These are phyloP conservation scores for Picea glauca DNA, from an alignment of 75 land plant species.

Conservation along the genomic window DNA sequence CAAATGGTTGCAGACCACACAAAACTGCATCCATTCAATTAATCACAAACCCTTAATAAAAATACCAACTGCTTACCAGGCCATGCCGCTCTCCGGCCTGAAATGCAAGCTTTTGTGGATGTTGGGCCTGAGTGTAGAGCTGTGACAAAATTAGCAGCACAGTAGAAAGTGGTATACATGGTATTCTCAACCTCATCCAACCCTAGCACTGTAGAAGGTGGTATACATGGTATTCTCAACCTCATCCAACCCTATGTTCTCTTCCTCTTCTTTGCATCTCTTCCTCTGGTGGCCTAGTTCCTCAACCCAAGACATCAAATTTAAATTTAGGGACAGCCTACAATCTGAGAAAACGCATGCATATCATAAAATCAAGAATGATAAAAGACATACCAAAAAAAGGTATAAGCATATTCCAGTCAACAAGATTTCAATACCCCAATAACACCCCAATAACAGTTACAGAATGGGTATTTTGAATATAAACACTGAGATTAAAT, in stretches of 20 bases:
- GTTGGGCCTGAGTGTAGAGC: conserved; percentile 77
- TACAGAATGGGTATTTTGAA: too few species aligned
- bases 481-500: too few species aligned
- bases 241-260: conserved; percentile 71
- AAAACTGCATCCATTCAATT: too few species aligned
- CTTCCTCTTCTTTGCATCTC: conserved; percentile 64
- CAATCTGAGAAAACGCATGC: not conserved
- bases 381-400: not conserved
- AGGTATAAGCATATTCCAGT: not conserved
- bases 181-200: conserved; percentile 82
- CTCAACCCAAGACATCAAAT: not conserved
- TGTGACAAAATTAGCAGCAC: conserved; percentile 89
- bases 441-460: too few species aligned
- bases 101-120: conserved; percentile 72
- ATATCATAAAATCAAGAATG: not conserved
- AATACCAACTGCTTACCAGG: conserved; percentile 30
- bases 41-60: too few species aligned
- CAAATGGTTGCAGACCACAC: too few species aligned
- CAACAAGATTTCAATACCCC: not conserved
- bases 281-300: conserved; percentile 24
- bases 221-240: conserved; percentile 71
- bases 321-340: not conserved
- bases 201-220: conserved; percentile 72
- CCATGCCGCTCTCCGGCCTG: conserved; percentile 76
- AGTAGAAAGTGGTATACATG: conserved; percentile 70